A percentile compares a stretch with the other conserved stretches of the same genome.
Conservation (phyloP, 768 basidiomycete genomes). For the Suillus cothurnatus region DNA sequence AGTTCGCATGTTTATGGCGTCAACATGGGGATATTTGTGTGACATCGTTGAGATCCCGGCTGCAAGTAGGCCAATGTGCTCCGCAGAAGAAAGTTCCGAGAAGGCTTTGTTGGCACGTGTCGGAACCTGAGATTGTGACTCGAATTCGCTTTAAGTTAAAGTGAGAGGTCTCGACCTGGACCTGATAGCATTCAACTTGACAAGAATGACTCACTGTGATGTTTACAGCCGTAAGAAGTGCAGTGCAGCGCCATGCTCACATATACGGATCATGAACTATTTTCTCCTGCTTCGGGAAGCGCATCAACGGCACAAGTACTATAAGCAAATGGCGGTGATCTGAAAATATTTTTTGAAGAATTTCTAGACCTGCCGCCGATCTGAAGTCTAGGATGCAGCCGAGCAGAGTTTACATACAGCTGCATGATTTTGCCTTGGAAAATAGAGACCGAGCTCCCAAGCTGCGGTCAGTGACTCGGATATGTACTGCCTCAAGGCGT, state of each 20-base stretch:
- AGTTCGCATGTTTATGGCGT: not conserved
- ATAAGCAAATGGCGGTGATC: not conserved
- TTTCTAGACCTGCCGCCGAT: not conserved
- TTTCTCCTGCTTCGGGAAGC: not conserved
- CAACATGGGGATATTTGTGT: not conserved
- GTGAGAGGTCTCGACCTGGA: not conserved
- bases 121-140: not conserved
- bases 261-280: conserved; percentile 1
- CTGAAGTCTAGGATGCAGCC: conserved; percentile 6
- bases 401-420: conserved; percentile 7
- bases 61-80: not conserved
- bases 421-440: not conserved
- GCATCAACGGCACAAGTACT: not conserved
- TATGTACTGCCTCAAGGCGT: not conserved
- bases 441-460: not conserved
- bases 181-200: not conserved
- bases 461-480: not conserved
- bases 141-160: not conserved
- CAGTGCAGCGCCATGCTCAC: not conserved
- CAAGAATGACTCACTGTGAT: not conserved
- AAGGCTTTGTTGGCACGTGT: not conserved
- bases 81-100: not conserved
- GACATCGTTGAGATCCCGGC: not conserved
- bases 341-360: conserved; percentile 2
- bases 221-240: not conserved